A percentile compares a stretch with the other conserved stretches of the same genome.
Evolutionary conservation across 176 grass and related monocot species (phyloP).

Genomic region (Musa acuminata): DNA sequence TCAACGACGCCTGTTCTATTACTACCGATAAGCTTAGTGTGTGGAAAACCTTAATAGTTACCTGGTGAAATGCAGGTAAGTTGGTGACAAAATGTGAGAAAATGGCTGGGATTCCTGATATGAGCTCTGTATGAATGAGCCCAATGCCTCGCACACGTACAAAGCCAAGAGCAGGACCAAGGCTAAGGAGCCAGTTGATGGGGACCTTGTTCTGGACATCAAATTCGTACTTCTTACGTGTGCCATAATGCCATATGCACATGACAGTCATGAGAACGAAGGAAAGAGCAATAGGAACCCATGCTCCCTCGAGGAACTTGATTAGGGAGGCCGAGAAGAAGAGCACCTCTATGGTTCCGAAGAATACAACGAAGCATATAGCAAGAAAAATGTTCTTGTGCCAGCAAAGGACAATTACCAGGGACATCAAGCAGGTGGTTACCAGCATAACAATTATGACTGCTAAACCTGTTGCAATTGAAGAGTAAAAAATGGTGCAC

Average conservation of each 20-base stretch:
- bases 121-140: constrained; percentile 73
- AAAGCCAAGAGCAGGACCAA: constrained; percentile 79
- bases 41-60: constrained; percentile 2
- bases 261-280: constrained; percentile 71
- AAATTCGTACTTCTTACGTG: constrained; percentile 64
- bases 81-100: constrained; percentile 98
- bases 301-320: constrained; percentile 85
- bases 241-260: constrained; percentile 90
- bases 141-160: constrained; percentile 81
- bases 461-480: constrained; percentile 49
- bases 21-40: too few species aligned
- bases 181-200: constrained; percentile 64
- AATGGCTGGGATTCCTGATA: constrained; percentile 78
- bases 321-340: constrained; percentile 77
- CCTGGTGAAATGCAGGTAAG: constrained; percentile 97
- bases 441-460: constrained; percentile 92
- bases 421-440: constrained; percentile 84
- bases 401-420: constrained; percentile 86
- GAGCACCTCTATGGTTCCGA: constrained; percentile 62
- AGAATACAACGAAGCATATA: constrained; percentile 54
- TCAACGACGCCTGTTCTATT: too few species aligned
- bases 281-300: constrained; percentile 73
- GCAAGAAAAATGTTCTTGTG: constrained; percentile 58
- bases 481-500: constrained; percentile 7
- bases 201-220: constrained; percentile 91